These are phyloP conservation scores for Coelastrella sp. DNA, from an alignment of 139 green algal species.

Conservation along the genomic window DNA sequence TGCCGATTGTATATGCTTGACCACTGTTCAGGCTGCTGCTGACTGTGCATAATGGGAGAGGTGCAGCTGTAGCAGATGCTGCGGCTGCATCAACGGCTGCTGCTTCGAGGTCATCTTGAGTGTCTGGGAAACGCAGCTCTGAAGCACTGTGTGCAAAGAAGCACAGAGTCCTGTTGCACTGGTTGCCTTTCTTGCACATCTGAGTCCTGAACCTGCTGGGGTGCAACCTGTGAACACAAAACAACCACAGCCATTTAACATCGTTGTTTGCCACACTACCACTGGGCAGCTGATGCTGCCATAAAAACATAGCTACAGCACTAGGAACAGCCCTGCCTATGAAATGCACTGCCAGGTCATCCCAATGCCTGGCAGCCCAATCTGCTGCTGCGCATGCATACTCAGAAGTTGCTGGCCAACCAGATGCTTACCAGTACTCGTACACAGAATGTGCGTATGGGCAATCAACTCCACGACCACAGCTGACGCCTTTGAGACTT, in stretches of 20 bases:
- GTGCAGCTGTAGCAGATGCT: not conserved
- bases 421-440: slow-evolving; percentile 52
- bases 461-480: slow-evolving; percentile 72
- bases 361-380: too few relatives aligned
- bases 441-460: slow-evolving; percentile 83
- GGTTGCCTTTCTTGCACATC: slow-evolving; percentile 61
- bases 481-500: slow-evolving; percentile 18
- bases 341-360: too few relatives aligned
- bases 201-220: slow-evolving; percentile 66
- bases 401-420: too few relatives aligned
- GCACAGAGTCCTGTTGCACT: slow-evolving; percentile 48
- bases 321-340: too few relatives aligned
- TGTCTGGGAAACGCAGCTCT: slow-evolving; percentile 48
- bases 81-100: slow-evolving; percentile 37
- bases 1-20: not conserved
- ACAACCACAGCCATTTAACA: not conserved
- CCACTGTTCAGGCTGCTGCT: not conserved
- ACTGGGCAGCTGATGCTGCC: too few relatives aligned
- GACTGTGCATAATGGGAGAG: not conserved
- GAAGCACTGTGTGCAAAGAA: slow-evolving; percentile 43
- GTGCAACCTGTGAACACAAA: slow-evolving; percentile 70
- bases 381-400: not conserved
- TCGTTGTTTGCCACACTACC: not conserved
- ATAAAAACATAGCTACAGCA: too few relatives aligned
- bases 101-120: not conserved